phyloP scores from a whole-genome alignment of 495 filamentous ascomycete genomes.

The Xylaria bambusicola region DNA sequence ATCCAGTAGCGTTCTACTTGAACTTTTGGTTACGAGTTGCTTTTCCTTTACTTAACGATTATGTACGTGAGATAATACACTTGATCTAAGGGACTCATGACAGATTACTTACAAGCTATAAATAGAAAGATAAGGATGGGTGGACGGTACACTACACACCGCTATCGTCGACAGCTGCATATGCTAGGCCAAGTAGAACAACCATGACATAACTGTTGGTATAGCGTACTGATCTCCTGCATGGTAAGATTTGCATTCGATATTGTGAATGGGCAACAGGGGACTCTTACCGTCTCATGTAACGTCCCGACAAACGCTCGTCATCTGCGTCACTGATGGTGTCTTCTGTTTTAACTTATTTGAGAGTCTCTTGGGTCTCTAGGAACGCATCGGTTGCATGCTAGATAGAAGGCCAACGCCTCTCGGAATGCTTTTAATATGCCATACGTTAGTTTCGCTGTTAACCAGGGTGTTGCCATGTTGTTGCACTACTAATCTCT shows the following conservation, averaged over 20 bases:
- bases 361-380: neutral
- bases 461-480: neutral
- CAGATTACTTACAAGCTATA: slow-evolving; percentile 7
- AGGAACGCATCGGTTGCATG: neutral
- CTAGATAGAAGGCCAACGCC: slow-evolving; percentile 1
- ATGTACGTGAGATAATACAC: no score
- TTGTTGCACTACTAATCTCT: slow-evolving; percentile 8
- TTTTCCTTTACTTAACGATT: no score
- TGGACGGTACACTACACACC: neutral
- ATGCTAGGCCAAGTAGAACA: neutral
- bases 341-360: neutral
- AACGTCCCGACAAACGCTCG: neutral
- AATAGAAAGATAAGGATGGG: slow-evolving; percentile 12
- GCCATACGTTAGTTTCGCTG: neutral
- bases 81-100: no score
- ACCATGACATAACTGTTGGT: neutral
- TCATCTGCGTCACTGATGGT: slow-evolving; percentile 8
- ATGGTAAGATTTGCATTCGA: slow-evolving; percentile 5
- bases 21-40: no score
- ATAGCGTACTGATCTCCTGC: slow-evolving; percentile 1
- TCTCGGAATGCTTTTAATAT: no score
- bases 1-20: no score
- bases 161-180: neutral
- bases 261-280: neutral
- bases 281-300: neutral